Percentiles rank a stretch among this genome's conserved stretches.
Evolutionary conservation across 441 rosid species (phyloP).

Genomic region (Pelargonium myrrhifolium): DNA sequence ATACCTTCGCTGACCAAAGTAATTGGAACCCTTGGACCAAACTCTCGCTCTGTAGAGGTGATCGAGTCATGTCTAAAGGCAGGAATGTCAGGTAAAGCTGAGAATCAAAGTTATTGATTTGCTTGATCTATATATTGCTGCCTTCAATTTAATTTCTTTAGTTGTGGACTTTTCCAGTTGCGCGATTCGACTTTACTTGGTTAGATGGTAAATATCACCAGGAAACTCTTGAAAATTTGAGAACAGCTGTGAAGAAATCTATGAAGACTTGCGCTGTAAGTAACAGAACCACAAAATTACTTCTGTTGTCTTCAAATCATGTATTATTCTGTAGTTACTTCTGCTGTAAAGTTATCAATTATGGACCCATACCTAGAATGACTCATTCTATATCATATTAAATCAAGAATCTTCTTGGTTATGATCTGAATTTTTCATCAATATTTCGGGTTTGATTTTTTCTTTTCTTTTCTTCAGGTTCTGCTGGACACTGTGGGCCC

Average conservation of each 20-base stretch:
- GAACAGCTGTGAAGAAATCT: constrained; percentile 21
- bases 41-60: constrained; percentile 20
- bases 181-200: constrained; percentile 26
- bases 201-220: constrained; percentile 26
- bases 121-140: background rate
- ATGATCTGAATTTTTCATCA: background rate
- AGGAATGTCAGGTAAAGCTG: constrained; percentile 21
- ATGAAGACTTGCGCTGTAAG: constrained; percentile 27
- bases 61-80: constrained; percentile 24
- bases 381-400: background rate
- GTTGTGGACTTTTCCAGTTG: constrained; percentile 10
- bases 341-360: too few species aligned
- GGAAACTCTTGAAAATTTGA: constrained; percentile 24
- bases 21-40: constrained; percentile 25
- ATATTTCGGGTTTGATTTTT: background rate
- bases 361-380: background rate
- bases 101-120: background rate
- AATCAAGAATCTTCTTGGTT: constrained; percentile 2
- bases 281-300: background rate
- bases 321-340: too few species aligned
- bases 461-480: constrained; percentile 18
- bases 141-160: background rate
- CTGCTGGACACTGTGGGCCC: constrained; percentile 28
- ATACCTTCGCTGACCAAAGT: constrained; percentile 23
- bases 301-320: background rate